Evolutionary conservation across 2,329 filamentous ascomycete species (phyloP), one percentile per base, ranked within the genome.

Genomic region (Aureobasidium namibiae): DNA sequence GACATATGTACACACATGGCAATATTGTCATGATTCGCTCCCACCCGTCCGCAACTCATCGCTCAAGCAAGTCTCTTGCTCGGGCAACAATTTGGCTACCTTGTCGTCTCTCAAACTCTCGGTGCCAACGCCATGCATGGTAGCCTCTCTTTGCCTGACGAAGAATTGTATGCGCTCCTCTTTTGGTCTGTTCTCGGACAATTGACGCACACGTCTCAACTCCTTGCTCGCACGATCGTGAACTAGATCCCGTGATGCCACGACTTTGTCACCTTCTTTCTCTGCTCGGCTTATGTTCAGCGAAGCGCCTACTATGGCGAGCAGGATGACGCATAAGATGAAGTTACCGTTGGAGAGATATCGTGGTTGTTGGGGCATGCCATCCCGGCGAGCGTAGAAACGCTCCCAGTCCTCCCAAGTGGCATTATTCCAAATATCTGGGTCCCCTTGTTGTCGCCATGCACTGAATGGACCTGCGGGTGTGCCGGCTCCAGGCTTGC

Each of bases 351-450:
- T 95, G 61, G 87, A 89, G 74, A 92, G 85, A 72, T 85, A 88
- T 56, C 85, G 66, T 0, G 81, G 81, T 65, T 83, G 82, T n/a
- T 48, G 50, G 8, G 39, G 7, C 53, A 33, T 52, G 14, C 39
- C 38, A 50, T 46, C 57, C 36, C 52, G 39, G 13, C 50, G 39
- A 11, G 49, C 49, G 61, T 73, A 70, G 72, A 73, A 75, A 45
- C 80, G 80, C 75, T 96, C 90, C 92, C 92, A 96, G 71, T 99
- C 94, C 71, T 99, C 94, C 94, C 94, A 99, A 0, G 94, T 97
- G 0, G 90, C 94, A 71, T 97, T 97, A 65, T 77, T 72, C 67
- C 78, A 82, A 50, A 86, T 82, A 2, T 61, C 46, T 3, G 80
- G 70, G 69, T 78, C 60, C 67, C 75, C 66, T 68, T 76, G 64